A percentile compares a stretch with the other conserved stretches of the same genome.
Conservation (phyloP, 1,284 basidiomycete species). For the Gomphus bonarii region DNA sequence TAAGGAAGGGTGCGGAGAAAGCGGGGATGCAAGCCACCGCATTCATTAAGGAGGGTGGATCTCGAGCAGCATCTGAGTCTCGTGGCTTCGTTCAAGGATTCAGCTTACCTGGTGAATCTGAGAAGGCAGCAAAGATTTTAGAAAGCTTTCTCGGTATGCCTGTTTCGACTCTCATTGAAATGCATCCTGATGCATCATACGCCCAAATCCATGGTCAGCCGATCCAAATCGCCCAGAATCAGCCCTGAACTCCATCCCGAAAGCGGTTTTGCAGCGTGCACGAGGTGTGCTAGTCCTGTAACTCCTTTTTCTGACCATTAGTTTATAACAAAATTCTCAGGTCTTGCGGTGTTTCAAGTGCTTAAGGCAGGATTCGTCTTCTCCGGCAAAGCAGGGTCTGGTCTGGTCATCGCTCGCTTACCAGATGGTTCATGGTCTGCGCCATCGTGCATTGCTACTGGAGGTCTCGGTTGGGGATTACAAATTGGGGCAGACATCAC, state of each 20-base stretch:
- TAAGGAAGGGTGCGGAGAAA: conserved; percentile 70
- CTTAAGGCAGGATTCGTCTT: conserved; percentile 93
- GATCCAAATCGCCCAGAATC: conserved; percentile 84
- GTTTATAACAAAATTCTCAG: conserved; percentile 28
- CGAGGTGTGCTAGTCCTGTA: conserved; percentile 47
- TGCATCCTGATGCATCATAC: neutral
- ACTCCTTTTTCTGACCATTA: conserved; percentile 3
- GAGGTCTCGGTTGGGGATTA: conserved; percentile 90
- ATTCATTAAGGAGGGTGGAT: conserved; percentile 55
- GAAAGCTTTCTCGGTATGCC: conserved; percentile 80
- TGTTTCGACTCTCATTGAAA: neutral
- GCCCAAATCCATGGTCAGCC: conserved; percentile 37
- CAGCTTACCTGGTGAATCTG: conserved; percentile 77
- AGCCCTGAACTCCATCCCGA: conserved; percentile 92
- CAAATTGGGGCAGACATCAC: conserved; percentile 90
- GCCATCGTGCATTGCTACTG: conserved; percentile 96
- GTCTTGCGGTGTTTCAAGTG: conserved; percentile 93
- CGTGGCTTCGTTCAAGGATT: conserved; percentile 76
- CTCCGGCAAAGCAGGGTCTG: conserved; percentile 92
- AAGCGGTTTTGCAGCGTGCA: conserved; percentile 83
- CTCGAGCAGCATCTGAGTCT: conserved; percentile 59
- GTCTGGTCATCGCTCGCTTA: conserved; percentile 88
- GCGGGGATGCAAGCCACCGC: conserved; percentile 72
- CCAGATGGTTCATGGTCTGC: conserved; percentile 97
- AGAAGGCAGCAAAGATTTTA: conserved; percentile 88